Conservation (phyloP, 352 stramenopile species). For the Phytophthora constricta region DNA sequence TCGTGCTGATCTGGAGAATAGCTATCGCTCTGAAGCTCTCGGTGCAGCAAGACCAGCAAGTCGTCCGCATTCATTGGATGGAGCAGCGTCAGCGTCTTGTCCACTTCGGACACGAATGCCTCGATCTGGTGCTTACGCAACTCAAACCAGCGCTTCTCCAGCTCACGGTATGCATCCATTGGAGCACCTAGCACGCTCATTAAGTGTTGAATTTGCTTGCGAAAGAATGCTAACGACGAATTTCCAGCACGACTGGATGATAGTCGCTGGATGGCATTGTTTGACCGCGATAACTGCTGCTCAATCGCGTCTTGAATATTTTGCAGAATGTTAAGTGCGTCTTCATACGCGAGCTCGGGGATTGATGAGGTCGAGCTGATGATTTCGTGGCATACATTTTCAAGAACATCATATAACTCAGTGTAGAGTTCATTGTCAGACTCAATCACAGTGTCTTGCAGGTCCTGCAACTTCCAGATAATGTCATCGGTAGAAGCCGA, state of each 20-base stretch:
- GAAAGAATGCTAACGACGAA: not conserved
- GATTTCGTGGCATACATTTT: not conserved
- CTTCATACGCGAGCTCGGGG: not conserved
- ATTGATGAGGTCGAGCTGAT: not conserved
- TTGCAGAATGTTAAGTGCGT: not conserved
- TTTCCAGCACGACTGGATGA: not conserved
- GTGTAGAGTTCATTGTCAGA: not conserved
- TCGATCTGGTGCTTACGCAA: not conserved
- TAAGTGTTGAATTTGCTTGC: not conserved
- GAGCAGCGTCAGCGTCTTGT: not conserved
- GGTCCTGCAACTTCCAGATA: not conserved
- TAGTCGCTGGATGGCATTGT: not conserved
- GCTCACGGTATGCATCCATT: not conserved
- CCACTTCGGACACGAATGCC: not conserved
- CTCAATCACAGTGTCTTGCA: not conserved
- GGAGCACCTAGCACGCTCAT: not conserved
- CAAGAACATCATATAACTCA: not conserved
- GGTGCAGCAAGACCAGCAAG: not conserved
- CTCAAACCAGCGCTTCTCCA: not conserved
- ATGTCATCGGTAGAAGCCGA: not conserved
- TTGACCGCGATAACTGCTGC: not conserved
- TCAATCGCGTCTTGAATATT: not conserved
- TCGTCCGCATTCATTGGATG: not conserved
- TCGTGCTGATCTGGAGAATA: not conserved
- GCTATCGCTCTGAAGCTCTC: not conserved